Conservation (phyloP, 2,329 filamentous ascomycete species). For the Exophiala sp. region DNA sequence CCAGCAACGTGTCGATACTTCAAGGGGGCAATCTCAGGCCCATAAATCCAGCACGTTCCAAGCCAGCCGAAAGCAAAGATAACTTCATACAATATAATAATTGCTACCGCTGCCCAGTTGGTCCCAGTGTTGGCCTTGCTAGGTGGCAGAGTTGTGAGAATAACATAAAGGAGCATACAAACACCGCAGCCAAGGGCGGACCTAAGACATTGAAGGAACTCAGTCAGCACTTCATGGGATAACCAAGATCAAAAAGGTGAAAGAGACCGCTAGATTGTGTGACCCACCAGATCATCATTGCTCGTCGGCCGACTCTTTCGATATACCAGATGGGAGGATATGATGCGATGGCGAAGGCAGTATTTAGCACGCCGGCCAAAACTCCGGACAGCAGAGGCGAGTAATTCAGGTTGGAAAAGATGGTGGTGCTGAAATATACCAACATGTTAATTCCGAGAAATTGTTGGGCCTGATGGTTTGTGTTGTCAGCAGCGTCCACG, state of each 20-base stretch:
- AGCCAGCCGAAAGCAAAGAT: constrained; percentile 56
- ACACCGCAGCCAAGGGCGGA: constrained; percentile 19
- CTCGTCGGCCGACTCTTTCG: constrained; percentile 56
- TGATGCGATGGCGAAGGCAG: constrained; percentile 53
- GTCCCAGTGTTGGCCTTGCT: constrained; percentile 52
- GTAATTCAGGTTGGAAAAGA: constrained; percentile 43
- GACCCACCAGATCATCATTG: constrained; percentile 70
- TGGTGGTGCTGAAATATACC: constrained; percentile 46
- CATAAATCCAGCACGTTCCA: constrained; percentile 40
- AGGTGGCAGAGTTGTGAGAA: constrained; percentile 55
- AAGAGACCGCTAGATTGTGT: constrained; percentile 50
- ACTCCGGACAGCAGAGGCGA: constrained; percentile 42
- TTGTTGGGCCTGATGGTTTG: neutral
- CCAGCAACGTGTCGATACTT: constrained; percentile 64
- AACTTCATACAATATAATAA: constrained; percentile 59
- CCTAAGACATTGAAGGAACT: too few species aligned
- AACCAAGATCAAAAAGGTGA: too few species aligned
- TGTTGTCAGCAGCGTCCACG: constrained; percentile 53
- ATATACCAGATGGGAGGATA: constrained; percentile 51
- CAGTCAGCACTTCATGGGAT: too few species aligned
- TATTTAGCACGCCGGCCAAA: constrained; percentile 52
- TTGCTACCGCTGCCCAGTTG: constrained; percentile 41
- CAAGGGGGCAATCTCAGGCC: constrained; percentile 65
- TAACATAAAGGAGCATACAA: constrained; percentile 64
- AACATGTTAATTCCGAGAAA: constrained; percentile 51